Evolutionary conservation across 2,329 filamentous ascomycete genomes (phyloP).

Genomic region (Septoria linicola): DNA sequence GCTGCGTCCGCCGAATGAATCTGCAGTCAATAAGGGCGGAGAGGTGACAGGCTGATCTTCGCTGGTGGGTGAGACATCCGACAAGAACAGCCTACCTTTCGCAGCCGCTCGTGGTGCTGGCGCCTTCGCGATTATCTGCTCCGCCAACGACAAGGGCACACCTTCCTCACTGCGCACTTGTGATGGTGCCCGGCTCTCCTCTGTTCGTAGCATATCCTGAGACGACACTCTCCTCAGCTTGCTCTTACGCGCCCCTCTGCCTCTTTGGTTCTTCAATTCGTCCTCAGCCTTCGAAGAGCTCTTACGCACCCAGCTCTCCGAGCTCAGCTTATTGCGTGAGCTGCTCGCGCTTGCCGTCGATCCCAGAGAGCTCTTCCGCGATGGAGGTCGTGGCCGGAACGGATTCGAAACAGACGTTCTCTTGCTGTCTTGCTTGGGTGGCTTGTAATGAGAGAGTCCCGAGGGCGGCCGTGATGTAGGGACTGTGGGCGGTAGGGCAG

Average conservation of each 20-base stretch:
- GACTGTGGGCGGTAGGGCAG: constrained; percentile 33
- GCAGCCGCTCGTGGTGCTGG: constrained; percentile 42
- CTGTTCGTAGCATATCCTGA: constrained; percentile 28
- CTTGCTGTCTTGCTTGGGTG: constrained; percentile 34
- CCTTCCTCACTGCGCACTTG: constrained; percentile 6
- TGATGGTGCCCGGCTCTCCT: constrained; percentile 3
- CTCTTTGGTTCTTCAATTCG: constrained; percentile 25
- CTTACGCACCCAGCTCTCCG: constrained; percentile 36
- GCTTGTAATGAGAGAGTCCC: constrained; percentile 66
- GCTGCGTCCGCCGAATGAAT: constrained; percentile 15
- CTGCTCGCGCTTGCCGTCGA: constrained; percentile 14
- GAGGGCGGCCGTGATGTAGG: constrained; percentile 80
- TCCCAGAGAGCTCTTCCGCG: constrained; percentile 25
- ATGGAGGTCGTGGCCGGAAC: constrained; percentile 19
- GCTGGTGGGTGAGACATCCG: constrained; percentile 24
- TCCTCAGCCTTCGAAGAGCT: constrained; percentile 24
- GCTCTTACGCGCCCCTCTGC: constrained; percentile 22
- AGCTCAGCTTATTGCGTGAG: constrained; percentile 41
- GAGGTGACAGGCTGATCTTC: constrained; percentile 27
- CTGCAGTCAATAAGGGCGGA: constrained; percentile 12
- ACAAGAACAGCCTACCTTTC: constrained; percentile 36
- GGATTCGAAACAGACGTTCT: constrained; percentile 12
- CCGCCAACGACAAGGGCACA: constrained; percentile 24
- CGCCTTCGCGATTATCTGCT: constrained; percentile 32
- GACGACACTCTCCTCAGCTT: constrained; percentile 26